Conservation (phyloP, 2,329 filamentous ascomycete genomes). For the Beauveria brongniartii region DNA sequence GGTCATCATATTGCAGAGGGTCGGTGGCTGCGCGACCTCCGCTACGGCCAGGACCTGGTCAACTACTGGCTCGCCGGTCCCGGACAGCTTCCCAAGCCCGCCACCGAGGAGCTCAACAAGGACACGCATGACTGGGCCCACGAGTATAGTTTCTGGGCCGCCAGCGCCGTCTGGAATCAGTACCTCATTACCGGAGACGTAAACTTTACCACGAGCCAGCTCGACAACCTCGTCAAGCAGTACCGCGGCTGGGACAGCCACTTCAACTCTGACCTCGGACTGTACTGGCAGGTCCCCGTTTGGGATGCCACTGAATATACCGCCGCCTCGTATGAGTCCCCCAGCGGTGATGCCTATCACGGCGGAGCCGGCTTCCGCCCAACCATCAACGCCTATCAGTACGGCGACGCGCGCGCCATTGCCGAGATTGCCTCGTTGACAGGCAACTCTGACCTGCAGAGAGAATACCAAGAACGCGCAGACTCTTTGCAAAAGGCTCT, state of each 20-base stretch:
- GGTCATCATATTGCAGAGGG: constrained; percentile 30
- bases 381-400: constrained; percentile 36
- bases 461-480: constrained; percentile 25
- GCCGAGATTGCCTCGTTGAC: constrained; percentile 26
- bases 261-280: constrained; percentile 25
- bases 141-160: constrained; percentile 18
- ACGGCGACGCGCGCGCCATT: constrained; percentile 33
- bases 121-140: constrained; percentile 16
- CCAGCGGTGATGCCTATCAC: constrained; percentile 20
- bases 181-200: constrained; percentile 30
- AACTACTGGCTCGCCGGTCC: constrained; percentile 17
- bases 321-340: constrained; percentile 18
- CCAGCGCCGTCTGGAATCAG: constrained; percentile 16
- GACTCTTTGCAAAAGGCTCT: constrained; percentile 26
- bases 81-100: constrained; percentile 14
- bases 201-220: constrained; percentile 27
- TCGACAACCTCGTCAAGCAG: constrained; percentile 30
- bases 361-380: constrained; percentile 35
- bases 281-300: constrained; percentile 35
- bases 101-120: constrained; percentile 12
- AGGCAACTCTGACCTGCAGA: constrained; percentile 21
- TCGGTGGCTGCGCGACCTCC: constrained; percentile 31
- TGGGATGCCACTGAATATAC: constrained; percentile 37
- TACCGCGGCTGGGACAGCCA: constrained; percentile 32
- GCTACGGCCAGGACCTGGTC: constrained; percentile 28